These are phyloP conservation scores for Plantago major DNA, from an alignment of 257 asterid species.

Conservation along the genomic window DNA sequence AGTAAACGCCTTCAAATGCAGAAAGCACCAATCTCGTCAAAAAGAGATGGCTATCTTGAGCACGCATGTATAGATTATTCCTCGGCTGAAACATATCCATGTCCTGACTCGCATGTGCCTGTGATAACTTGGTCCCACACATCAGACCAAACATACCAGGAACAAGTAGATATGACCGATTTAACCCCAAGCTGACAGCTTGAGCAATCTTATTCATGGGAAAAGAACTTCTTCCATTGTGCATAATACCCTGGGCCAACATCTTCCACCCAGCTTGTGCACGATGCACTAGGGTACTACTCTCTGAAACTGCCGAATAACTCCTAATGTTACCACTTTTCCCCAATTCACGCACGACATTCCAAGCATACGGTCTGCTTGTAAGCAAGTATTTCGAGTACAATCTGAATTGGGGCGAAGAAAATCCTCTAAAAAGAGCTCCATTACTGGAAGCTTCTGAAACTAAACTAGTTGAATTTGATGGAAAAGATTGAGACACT, in stretches of 20 bases:
- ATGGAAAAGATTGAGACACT: slow-evolving; percentile 31
- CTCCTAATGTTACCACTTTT: slow-evolving; percentile 32
- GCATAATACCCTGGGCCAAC: slow-evolving; percentile 31
- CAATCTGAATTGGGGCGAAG: slow-evolving; percentile 34
- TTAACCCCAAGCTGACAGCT: slow-evolving; percentile 74
- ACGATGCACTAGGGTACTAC: slow-evolving; percentile 36
- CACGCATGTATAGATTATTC: slow-evolving; percentile 47
- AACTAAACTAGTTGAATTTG: slow-evolving; percentile 14
- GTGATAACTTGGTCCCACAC: slow-evolving; percentile 49
- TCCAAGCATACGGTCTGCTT: slow-evolving; percentile 35
- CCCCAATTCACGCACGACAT: slow-evolving; percentile 25
- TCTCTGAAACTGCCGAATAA: slow-evolving; percentile 33
- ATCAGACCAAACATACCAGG: slow-evolving; percentile 65
- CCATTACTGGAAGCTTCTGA: slow-evolving; percentile 35
- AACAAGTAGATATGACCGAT: slow-evolving; percentile 51
- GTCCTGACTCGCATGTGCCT: slow-evolving; percentile 46
- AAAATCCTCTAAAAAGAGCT: slow-evolving; percentile 25
- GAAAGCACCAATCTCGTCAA: slow-evolving; percentile 42
- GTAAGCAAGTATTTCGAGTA: slow-evolving; percentile 34
- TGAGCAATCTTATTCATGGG: slow-evolving; percentile 63
- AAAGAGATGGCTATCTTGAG: slow-evolving; percentile 56
- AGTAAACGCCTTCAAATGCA: slow-evolving; percentile 41
- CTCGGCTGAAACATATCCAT: slow-evolving; percentile 36
- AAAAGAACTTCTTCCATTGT: slow-evolving; percentile 26
- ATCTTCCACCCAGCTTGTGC: slow-evolving; percentile 65